Base-by-base conservation (phyloP, 2,329 filamentous ascomycete species). In the Chrysosporium queenslandicum region DNA sequence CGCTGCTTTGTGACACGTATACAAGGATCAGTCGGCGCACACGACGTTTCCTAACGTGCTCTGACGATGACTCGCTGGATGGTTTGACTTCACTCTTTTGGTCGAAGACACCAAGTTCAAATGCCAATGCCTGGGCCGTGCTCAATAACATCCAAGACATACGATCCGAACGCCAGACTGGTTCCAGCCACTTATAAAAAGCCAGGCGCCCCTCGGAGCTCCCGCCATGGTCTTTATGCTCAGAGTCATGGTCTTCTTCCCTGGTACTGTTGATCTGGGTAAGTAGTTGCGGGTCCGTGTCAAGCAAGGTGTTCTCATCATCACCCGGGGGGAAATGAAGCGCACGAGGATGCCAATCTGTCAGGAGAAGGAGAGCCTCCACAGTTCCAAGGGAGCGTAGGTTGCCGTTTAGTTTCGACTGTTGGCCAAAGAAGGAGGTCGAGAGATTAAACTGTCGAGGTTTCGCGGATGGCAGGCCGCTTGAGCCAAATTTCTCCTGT, bases 71-170 rank as follows among this genome's bases (percentile, higher is more conserved):
- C 14, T 71, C 71, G 73, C 54, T 78, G 73, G 47, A 80, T 73
- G 54, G 77, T 77, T 52, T 83, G 68, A 60, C 81, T 65, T 90
- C 86, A 53, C 86, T 87, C 58, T 90, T 87, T 54, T 90, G 82
- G 59, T 97, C 92, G 61, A 97, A 98, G 1, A 98, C 88, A 9
- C 92, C 92, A 29, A 98, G 80, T 67, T 98, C 92, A 59, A 94
- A 94, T 0, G 87, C 88, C 34, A 97, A 74, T 1, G 89, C 86
- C 74, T 91, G 86, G 12, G 88, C 89, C 34, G 89, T 94, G 63
- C 88, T 94, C 27, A 97, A 77, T 12, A 97, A 74, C 88, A 96
- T 96, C 91, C 91, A 96, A 64, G 87, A 94, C 87, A 96, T 94
- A 51, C 89, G 85, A 63, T 96, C 91, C 58, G 85, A 88, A 60